Percentiles rank a stretch among this genome's conserved stretches.
These are phyloP conservation scores for Hypomyces perniciosus DNA, from an alignment of 2,329 filamentous ascomycete species.

Conservation along the genomic window DNA sequence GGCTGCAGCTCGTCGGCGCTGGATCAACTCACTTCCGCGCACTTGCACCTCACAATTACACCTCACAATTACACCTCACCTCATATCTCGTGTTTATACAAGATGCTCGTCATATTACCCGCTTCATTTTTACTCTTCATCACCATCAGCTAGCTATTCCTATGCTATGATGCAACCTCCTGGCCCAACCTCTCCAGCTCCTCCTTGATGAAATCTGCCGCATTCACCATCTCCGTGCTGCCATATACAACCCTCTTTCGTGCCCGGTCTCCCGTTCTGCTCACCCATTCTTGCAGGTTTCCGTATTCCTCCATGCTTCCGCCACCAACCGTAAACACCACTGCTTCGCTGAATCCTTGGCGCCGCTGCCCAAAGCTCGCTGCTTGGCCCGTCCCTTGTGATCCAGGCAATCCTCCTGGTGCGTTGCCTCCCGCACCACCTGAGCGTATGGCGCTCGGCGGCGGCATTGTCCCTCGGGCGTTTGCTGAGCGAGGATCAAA, in stretches of 20 bases:
- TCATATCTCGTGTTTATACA: background rate
- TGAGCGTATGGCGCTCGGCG: conserved; percentile 57
- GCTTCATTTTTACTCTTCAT: background rate
- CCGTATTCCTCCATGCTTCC: conserved; percentile 99
- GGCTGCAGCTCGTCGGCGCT: background rate
- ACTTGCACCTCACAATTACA: background rate
- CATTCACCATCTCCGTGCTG: conserved; percentile 76
- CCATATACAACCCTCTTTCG: conserved; percentile 88
- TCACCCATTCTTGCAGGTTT: conserved; percentile 94
- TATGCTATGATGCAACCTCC: conserved; percentile 40
- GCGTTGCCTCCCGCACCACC: conserved; percentile 35
- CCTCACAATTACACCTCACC: background rate
- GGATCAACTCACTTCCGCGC: conserved; percentile 13
- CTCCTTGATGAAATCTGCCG: conserved; percentile 58
- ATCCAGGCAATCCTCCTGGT: conserved; percentile 46
- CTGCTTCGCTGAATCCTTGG: conserved; percentile 82
- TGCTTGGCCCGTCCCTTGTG: conserved; percentile 54
- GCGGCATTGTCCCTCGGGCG: conserved; percentile 84
- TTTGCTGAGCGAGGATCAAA: conserved; percentile 94
- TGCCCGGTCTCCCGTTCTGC: conserved; percentile 61
- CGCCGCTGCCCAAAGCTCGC: conserved; percentile 87
- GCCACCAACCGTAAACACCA: conserved; percentile 92
- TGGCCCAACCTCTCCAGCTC: conserved; percentile 58
- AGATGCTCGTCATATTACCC: background rate
- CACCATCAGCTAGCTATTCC: background rate